Conservation (phyloP, 2,329 filamentous ascomycete genomes). For the Hortaea werneckii region DNA sequence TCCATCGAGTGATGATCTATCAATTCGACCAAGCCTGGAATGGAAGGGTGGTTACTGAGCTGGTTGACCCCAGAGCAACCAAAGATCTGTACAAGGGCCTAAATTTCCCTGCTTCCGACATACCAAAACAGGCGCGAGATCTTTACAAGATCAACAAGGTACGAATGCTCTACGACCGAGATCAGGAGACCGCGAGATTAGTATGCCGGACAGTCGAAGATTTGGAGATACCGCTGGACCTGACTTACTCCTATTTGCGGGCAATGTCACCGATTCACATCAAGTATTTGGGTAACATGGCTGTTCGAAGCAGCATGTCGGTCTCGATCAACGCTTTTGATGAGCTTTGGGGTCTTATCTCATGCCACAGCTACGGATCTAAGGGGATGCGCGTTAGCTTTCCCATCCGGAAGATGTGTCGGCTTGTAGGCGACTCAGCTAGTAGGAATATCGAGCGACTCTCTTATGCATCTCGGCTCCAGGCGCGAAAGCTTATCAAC, state of each 20-base stretch:
- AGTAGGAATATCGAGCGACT: conserved; percentile 80
- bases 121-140: conserved; percentile 75
- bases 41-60: conserved; percentile 75
- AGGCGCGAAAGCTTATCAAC: conserved; percentile 81
- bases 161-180: conserved; percentile 74
- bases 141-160: conserved; percentile 87
- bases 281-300: conserved; percentile 83
- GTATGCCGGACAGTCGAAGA: conserved; percentile 70
- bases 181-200: conserved; percentile 66
- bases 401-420: conserved; percentile 84
- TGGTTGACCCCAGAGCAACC: conserved; percentile 70
- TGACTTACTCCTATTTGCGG: conserved; percentile 74
- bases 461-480: conserved; percentile 73
- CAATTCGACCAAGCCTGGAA: conserved; percentile 79
- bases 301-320: conserved; percentile 87
- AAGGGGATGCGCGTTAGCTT: conserved; percentile 85
- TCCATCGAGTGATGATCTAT: conserved; percentile 88
- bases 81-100: conserved; percentile 79
- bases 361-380: conserved; percentile 70
- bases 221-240: conserved; percentile 64
- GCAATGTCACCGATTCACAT: conserved; percentile 87
- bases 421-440: conserved; percentile 73
- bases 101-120: conserved; percentile 81
- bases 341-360: conserved; percentile 79
- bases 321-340: conserved; percentile 81